These are phyloP conservation scores for Onygenales sp. DNA, from an alignment of 2,329 filamentous ascomycete genomes.

Conservation along the genomic window DNA sequence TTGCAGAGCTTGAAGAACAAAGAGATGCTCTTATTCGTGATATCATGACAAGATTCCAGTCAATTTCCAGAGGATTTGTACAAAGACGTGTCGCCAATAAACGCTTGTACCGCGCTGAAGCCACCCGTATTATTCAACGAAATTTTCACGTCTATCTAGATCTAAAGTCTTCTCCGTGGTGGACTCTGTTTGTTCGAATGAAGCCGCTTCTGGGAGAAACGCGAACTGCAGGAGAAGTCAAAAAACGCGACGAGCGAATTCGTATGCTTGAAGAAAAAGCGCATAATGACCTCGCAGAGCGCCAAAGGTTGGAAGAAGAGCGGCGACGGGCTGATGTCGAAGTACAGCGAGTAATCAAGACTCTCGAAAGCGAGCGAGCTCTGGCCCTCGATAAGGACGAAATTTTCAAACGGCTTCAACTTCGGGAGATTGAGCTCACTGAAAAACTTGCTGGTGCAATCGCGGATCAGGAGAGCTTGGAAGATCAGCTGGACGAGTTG, in stretches of 20 bases:
- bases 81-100: constrained; percentile 86
- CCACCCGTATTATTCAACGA: constrained; percentile 84
- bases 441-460: constrained; percentile 89
- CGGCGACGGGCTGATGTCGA: constrained; percentile 78
- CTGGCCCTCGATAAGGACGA: constrained; percentile 96
- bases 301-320: constrained; percentile 80
- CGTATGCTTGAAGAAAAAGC: constrained; percentile 77
- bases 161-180: constrained; percentile 91
- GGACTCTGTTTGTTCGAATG: constrained; percentile 91
- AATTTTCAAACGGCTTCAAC: constrained; percentile 92
- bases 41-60: constrained; percentile 90
- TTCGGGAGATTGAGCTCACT: constrained; percentile 80
- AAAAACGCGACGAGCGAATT: constrained; percentile 90
- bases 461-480: constrained; percentile 86
- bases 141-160: constrained; percentile 91
- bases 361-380: constrained; percentile 89
- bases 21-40: constrained; percentile 85
- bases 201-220: constrained; percentile 88
- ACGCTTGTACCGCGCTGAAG: constrained; percentile 85
- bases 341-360: constrained; percentile 82
- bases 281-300: constrained; percentile 62
- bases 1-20: constrained; percentile 94
- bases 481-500: constrained; percentile 84
- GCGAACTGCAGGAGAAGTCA: constrained; percentile 83
- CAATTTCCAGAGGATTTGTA: constrained; percentile 78